Conservation (phyloP, 192 early-diverging fungal species). For the Entomortierella parvispora region DNA sequence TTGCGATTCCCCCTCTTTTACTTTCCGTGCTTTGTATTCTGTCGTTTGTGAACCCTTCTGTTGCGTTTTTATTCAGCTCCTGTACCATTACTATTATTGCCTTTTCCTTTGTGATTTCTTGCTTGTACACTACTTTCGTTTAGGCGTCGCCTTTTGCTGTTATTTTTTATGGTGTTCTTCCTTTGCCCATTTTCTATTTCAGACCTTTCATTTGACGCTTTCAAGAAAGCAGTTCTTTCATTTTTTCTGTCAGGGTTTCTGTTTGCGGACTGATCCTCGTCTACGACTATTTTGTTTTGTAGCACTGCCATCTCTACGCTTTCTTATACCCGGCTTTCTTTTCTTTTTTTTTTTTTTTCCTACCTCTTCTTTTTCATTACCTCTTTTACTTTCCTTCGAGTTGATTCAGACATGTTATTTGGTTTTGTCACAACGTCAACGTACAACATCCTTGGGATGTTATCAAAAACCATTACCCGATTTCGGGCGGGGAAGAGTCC, state of each 20-base stretch:
- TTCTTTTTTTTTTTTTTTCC: constrained; percentile 14
- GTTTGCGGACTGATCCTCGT: constrained; percentile 7
- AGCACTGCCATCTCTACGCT: constrained; percentile 16
- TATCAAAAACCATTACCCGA: too few species aligned
- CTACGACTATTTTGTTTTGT: background rate
- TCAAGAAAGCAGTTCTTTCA: background rate
- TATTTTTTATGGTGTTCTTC: background rate
- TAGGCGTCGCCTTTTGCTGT: background rate
- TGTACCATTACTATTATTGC: background rate
- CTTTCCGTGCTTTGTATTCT: background rate
- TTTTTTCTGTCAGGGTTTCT: constrained; percentile 5
- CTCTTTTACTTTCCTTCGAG: constrained; percentile 2
- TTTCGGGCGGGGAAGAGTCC: too few species aligned
- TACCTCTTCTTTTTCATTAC: background rate
- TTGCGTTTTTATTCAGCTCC: constrained; percentile 2
- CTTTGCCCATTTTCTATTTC: background rate
- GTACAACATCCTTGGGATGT: too few species aligned
- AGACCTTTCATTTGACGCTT: background rate
- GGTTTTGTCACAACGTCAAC: too few species aligned
- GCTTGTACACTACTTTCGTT: background rate
- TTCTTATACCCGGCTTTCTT: constrained; percentile 30
- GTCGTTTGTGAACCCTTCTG: constrained; percentile 4
- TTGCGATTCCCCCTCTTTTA: background rate
- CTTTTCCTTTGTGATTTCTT: constrained; percentile 14
- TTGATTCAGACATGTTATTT: too few species aligned